Conservation (phyloP, 306 rosid genomes). For the Prunus padus region DNA sequence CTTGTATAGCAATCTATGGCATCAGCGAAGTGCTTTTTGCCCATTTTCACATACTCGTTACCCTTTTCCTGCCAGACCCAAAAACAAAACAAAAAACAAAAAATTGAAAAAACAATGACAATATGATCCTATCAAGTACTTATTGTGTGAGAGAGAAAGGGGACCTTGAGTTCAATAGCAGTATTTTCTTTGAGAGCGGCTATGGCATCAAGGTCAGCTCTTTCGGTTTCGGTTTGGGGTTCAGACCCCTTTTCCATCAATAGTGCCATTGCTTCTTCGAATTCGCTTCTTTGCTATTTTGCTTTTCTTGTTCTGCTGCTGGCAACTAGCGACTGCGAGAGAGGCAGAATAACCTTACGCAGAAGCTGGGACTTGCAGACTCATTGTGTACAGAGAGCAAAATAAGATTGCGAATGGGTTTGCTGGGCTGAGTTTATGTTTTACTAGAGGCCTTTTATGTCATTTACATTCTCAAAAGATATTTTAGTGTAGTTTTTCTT, state of each 20-base stretch:
- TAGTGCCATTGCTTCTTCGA: conserved; percentile 56
- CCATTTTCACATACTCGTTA: conserved; percentile 67
- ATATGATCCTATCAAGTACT: background rate
- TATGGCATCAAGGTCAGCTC: conserved; percentile 91
- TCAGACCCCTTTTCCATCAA: conserved; percentile 81
- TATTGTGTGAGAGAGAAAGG: background rate
- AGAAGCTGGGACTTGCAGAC: background rate
- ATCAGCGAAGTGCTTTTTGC: conserved; percentile 76
- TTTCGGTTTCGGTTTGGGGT: conserved; percentile 70
- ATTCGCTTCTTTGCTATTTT: background rate
- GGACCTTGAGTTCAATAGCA: conserved; percentile 76
- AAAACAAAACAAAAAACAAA: too few relatives aligned
- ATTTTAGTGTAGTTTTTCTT: too few relatives aligned
- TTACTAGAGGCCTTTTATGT: background rate
- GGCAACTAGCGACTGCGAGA: background rate
- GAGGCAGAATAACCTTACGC: background rate
- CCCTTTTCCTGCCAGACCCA: conserved; percentile 75
- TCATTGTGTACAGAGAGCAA: background rate
- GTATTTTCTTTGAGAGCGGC: conserved; percentile 75
- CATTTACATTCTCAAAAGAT: too few relatives aligned
- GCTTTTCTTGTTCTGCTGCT: background rate
- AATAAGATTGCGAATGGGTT: background rate
- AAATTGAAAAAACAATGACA: background rate
- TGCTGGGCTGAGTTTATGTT: background rate
- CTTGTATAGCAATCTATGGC: conserved; percentile 87